Evolutionary conservation across 148 eudicot genomes (phyloP), one percentile per base, ranked within the genome.

Genomic region (Limonium bicolor): DNA sequence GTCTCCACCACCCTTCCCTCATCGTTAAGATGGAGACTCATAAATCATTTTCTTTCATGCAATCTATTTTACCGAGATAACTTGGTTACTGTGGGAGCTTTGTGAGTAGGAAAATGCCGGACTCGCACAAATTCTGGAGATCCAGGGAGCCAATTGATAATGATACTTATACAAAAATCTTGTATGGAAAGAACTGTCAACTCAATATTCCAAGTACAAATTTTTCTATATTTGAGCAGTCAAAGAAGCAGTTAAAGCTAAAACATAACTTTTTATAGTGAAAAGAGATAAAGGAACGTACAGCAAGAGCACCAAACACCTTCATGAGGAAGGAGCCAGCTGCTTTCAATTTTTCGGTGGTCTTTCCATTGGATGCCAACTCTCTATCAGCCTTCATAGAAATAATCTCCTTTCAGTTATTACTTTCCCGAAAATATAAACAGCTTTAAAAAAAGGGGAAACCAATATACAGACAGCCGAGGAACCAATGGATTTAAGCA

Each of bases 241-340:
- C n/a, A 29, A 9, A 4, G 38, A 12, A 30, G 7, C 28, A 24
- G 12, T 7, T 3, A 31, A 44, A 17, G 25, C 4, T 12, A n/a
- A 25, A 30, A 2, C 24, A 50, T 41, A 36, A 24, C 13, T 12
- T 15, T 10, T 23, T 8, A 27, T 51, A 10, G 9, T 35, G 7
- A 14, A 23, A 50, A 25, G 23, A 8, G 31, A 21, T 11, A 53
- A 1, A 46, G 38, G 32, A 32, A 77, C 81, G 50, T 77, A 81
- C 92, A 36, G 95, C 95, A 53, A 92, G 84, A 63, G 78, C 95
- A 37, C 99, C 95, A 61, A 85, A 92, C 14, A 73, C 86, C 70
- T 85, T 92, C 99, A 92, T 92, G 46, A 92, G 95, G 69, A 75
- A 85, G 9, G 99, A 92, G 43, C 99, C 99, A 47, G 99, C 95